Evolutionary conservation across 2,329 filamentous ascomycete species (phyloP).

Genomic region (Tolypocladium endophyticum): DNA sequence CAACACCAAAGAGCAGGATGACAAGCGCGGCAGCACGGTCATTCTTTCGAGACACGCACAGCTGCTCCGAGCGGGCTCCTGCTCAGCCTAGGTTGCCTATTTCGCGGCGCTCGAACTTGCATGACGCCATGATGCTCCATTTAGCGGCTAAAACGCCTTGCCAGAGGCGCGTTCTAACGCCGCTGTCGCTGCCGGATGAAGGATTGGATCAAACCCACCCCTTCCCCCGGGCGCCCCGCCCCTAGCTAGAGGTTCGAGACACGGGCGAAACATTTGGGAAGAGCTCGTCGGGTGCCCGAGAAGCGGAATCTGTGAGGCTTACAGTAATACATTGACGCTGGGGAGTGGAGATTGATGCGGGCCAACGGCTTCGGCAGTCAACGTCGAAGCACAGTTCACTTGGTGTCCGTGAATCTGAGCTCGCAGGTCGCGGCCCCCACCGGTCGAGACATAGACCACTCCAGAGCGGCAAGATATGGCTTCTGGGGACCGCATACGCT

Average conservation of each 20-base stretch:
- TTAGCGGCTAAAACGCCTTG: not conserved
- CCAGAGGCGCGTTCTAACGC: not conserved
- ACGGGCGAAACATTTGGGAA: not conserved
- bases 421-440: not conserved
- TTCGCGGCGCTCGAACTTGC: not conserved
- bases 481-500: not conserved
- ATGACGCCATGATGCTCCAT: slow-evolving; percentile 1
- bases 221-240: not conserved
- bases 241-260: not conserved
- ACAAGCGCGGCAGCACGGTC: not conserved
- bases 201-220: not conserved
- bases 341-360: not conserved
- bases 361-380: not conserved
- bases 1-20: not conserved
- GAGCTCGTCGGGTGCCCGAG: not conserved
- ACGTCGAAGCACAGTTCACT: not conserved
- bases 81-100: not conserved
- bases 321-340: not conserved
- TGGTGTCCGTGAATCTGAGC: not conserved
- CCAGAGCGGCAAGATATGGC: not conserved
- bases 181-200: not conserved
- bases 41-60: not conserved
- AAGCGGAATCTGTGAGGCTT: not conserved
- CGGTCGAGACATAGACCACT: not conserved
- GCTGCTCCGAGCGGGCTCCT: not conserved